Conservation (phyloP, 2,329 filamentous ascomycete species). For the Arthrocladium fulminans region DNA sequence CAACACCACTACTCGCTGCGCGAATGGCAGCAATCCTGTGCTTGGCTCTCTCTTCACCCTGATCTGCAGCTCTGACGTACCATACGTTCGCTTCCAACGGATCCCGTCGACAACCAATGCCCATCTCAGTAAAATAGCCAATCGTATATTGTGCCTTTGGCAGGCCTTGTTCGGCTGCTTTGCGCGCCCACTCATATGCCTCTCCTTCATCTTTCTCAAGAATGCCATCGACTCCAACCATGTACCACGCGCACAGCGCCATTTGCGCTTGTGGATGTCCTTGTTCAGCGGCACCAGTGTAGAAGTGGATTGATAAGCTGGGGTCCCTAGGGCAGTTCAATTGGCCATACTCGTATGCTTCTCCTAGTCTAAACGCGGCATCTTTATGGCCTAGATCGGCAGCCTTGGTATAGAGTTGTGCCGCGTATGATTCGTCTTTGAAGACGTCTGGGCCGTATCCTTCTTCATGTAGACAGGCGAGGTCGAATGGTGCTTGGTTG, state of each 20-base stretch:
- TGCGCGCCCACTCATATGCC: constrained; percentile 90
- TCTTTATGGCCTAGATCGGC: constrained; percentile 85
- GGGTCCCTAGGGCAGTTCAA: constrained; percentile 83
- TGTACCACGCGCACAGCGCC: constrained; percentile 97
- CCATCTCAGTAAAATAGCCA: constrained; percentile 97
- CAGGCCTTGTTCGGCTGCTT: constrained; percentile 74
- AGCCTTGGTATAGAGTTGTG: constrained; percentile 86
- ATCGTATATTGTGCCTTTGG: constrained; percentile 81
- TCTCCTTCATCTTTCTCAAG: constrained; percentile 92
- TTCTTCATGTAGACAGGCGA: constrained; percentile 78
- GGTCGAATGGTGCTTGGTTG: constrained; percentile 83
- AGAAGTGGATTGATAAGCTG: constrained; percentile 91
- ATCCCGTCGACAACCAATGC: constrained; percentile 88
- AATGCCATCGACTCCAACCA: constrained; percentile 85
- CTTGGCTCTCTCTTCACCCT: constrained; percentile 82
- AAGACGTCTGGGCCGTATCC: constrained; percentile 95
- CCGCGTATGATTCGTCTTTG: constrained; percentile 79
- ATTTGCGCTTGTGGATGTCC: constrained; percentile 89
- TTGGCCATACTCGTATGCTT: constrained; percentile 89
- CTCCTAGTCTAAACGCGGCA: constrained; percentile 80
- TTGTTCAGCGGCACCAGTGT: constrained; percentile 79
- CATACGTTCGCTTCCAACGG: constrained; percentile 95
- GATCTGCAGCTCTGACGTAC: constrained; percentile 93
- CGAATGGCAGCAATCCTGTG: constrained; percentile 79
- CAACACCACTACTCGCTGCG: constrained; percentile 59